A percentile compares a stretch with the other conserved stretches of the same genome.
Conservation (phyloP, 2,329 filamentous ascomycete species). For the Penicillium psychrosexuale region DNA sequence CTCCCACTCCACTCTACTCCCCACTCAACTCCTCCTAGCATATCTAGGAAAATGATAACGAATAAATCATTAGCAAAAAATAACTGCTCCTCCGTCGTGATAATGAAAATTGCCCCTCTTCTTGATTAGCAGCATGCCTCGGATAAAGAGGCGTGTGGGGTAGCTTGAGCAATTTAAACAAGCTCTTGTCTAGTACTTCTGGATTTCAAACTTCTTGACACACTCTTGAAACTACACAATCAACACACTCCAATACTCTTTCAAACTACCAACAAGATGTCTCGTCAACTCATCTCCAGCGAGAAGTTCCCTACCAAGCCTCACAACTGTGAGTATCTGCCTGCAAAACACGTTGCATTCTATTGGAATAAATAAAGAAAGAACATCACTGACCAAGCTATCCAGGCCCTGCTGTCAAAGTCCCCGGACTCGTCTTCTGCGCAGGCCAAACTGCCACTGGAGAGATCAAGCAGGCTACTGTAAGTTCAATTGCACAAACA, state of each 20-base stretch:
- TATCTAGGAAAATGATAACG: not conserved
- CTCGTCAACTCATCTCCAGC: constrained; percentile 47
- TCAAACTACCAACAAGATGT: constrained; percentile 33
- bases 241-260: not conserved
- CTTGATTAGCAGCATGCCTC: not conserved
- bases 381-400: not conserved
- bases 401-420: constrained; percentile 43
- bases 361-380: not conserved
- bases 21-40: not conserved
- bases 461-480: constrained; percentile 49
- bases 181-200: not conserved
- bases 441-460: constrained; percentile 51
- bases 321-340: constrained; percentile 42
- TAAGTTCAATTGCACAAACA: constrained; percentile 20
- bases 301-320: constrained; percentile 49
- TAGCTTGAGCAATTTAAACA: constrained; percentile 8
- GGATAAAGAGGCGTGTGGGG: not conserved
- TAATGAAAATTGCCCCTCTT: not conserved
- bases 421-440: constrained; percentile 49
- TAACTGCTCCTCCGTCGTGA: constrained; percentile 1
- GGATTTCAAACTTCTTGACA: not conserved
- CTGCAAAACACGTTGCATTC: not conserved
- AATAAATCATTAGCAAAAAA: not conserved
- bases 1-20: not conserved
- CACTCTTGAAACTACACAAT: not conserved